Base-by-base conservation (phyloP, 495 filamentous ascomycete genomes). In the Aspergillus diversus region DNA sequence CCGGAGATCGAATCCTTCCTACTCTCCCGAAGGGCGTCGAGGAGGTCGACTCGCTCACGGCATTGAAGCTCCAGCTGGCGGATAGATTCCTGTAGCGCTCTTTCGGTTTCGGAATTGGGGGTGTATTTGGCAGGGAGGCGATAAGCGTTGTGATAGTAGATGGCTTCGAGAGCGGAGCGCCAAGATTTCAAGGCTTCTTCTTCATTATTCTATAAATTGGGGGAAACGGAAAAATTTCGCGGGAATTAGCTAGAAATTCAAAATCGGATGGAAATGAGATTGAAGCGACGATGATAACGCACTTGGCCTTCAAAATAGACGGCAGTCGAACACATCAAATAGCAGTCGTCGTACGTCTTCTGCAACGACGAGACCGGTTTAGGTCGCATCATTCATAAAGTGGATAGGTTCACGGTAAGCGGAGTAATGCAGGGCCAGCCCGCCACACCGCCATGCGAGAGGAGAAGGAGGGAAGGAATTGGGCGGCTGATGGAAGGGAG, bases 331-430 rank as follows among this genome's bases (percentile, higher is more conserved):
- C 92, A 97, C 65, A 89, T 90, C 60, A 97, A 80, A 76, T 96
- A 97, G 75, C 90, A 92, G 70, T 97, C 92, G 80, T 98, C 93
- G 78, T 97, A 97, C 59, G 92, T 96, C 84, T 97, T 97, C 81
- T 98, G 95, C 74, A 97, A 82, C 58, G 88, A 87, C 73, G 92
- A 89, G 70, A 86, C 81, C 64, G 85, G 84, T 71, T 89, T 92
- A 81, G 85, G 89, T 79, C 91, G 90, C 86, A 94, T 91, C 90
- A 90, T 92, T 72, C 73, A 76, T 65, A 54, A 42, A 39, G 53
- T 35, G 32, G 55, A 53, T 51, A 31, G 43, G 15, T 31, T 63
- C 60, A 63, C 43, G 35, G 53, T 11, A 33, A 33, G 54, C 35
- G 49, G 53, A 59, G 53, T 57, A 31, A 50, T 68, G 66, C 63